These are phyloP conservation scores for Zea mays DNA, from an alignment of 176 grass and related monocot species.

Conservation along the genomic window Zm-B73-REFERENCE-NAM-5.0 NC_050103.1:143052001-143052500, in stretches of 20 bases:
- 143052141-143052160: constrained; percentile 98
- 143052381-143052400: constrained; percentile 94
- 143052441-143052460: no score
- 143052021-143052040: constrained; percentile 90
- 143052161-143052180: constrained; percentile 85
- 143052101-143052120: constrained; percentile 96
- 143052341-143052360: constrained; percentile 97
- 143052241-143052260: constrained; percentile 77
- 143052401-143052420: constrained; percentile 93
- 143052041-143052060: constrained; percentile 88
- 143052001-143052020: background rate
- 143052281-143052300: constrained; percentile 99
- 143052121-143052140: constrained; percentile 97
- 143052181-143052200: constrained; percentile 46
- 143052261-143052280: constrained; percentile 96
- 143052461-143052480: no score
- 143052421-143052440: constrained; percentile 61
- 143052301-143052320: constrained; percentile 99
- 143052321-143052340: constrained; percentile 98
- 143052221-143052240: constrained; percentile 77
- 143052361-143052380: constrained; percentile 99
- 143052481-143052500: no score
- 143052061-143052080: constrained; percentile 94
- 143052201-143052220: constrained; percentile 93
- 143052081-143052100: constrained; percentile 97